These are phyloP conservation scores for Helicocarpus griseus DNA, from an alignment of 2,329 filamentous ascomycete genomes.

Conservation along the genomic window DNA sequence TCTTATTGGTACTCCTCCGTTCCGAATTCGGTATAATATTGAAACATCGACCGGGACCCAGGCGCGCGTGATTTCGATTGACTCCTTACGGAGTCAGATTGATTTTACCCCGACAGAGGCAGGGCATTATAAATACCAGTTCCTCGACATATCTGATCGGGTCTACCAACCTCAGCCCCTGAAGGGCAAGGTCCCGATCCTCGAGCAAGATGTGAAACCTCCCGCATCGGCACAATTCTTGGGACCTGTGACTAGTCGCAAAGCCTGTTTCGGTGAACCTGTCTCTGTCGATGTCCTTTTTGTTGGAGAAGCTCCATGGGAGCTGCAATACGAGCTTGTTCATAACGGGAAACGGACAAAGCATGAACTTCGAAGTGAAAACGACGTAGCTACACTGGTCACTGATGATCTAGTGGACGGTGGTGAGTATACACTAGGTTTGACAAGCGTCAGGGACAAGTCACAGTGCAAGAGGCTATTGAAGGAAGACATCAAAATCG, in stretches of 20 bases:
- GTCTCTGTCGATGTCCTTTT: constrained; percentile 66
- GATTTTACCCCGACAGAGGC: constrained; percentile 73
- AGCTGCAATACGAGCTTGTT: constrained; percentile 82
- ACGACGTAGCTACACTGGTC: constrained; percentile 57
- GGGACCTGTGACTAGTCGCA: constrained; percentile 44
- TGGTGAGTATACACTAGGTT: constrained; percentile 78
- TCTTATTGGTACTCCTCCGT: constrained; percentile 84
- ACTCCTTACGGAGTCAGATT: constrained; percentile 71
- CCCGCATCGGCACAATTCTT: constrained; percentile 69
- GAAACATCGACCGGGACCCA: constrained; percentile 49
- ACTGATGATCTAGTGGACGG: constrained; percentile 68
- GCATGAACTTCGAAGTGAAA: constrained; percentile 55
- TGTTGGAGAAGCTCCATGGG: constrained; percentile 77
- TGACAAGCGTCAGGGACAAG: constrained; percentile 78
- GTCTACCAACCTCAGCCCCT: constrained; percentile 65
- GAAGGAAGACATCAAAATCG: constrained; percentile 74
- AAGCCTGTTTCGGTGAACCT: constrained; percentile 73
- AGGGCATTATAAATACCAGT: constrained; percentile 78
- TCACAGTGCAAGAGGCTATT: constrained; percentile 78
- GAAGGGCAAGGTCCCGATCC: constrained; percentile 49
- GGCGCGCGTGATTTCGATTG: constrained; percentile 47
- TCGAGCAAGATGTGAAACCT: constrained; percentile 89
- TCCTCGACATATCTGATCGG: constrained; percentile 68
- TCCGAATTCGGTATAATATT: constrained; percentile 69
- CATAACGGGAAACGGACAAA: constrained; percentile 78